Evolutionary conservation across 1,284 basidiomycete species (phyloP).

Genomic region (Grifola frondosa): DNA sequence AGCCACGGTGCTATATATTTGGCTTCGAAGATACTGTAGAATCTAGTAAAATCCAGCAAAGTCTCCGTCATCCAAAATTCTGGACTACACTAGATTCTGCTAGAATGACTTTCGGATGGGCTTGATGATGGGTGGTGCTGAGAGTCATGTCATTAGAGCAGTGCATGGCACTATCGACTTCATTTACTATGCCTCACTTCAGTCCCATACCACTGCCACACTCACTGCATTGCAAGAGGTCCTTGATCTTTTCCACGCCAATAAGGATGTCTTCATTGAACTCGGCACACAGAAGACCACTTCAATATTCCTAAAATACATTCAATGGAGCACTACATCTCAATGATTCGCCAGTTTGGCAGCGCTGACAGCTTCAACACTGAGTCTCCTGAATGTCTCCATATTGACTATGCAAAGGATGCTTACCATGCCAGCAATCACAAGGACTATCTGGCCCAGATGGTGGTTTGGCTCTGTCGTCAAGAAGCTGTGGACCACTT

Average conservation of each 20-base stretch:
- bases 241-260: constrained; percentile 27
- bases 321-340: constrained; percentile 25
- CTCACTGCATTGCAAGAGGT: constrained; percentile 23
- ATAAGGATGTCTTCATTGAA: constrained; percentile 31
- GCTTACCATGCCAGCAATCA: constrained; percentile 34
- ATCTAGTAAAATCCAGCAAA: too few species aligned
- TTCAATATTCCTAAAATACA: constrained; percentile 36
- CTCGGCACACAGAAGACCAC: constrained; percentile 22
- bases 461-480: constrained; percentile 39
- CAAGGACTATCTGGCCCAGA: constrained; percentile 35
- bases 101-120: too few species aligned
- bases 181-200: constrained; percentile 28
- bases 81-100: too few species aligned
- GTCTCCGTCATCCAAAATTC: too few species aligned
- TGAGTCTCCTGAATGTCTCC: constrained; percentile 30
- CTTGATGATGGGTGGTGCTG: too few species aligned
- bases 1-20: too few species aligned
- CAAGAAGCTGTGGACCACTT: too few species aligned
- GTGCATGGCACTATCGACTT: constrained; percentile 26
- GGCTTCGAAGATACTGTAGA: too few species aligned
- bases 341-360: constrained; percentile 21
- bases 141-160: constrained; percentile 15
- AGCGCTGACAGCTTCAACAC: constrained; percentile 31
- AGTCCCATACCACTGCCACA: constrained; percentile 23
- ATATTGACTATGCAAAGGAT: constrained; percentile 33